Evolutionary conservation across 73 alveolate genomes (phyloP), one percentile per base, ranked within the genome.

Genomic region (Paramecium caudatum): DNA sequence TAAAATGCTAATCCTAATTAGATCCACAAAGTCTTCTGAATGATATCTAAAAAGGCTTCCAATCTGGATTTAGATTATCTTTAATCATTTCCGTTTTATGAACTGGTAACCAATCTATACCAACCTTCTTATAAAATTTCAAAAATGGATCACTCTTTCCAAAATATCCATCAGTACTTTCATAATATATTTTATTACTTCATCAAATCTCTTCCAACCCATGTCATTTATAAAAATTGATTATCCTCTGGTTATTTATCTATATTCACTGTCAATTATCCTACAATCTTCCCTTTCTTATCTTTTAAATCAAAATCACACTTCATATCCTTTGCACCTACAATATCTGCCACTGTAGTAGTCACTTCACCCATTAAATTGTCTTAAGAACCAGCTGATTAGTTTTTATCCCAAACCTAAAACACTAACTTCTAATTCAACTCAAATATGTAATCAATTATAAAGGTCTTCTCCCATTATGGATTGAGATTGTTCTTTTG

Each of bases 381-480:
- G 96, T 41, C 92, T 34, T 15, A 27, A 47, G 78, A 78, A 13
- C 90, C 97, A 41, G 83, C 49, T 30, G 83, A 65, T 65, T 30
- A 30, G 32, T 80, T 92, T 63, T 92, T 94, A 74, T 94, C 98
- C 65, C 74, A 82, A 33, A 95, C 95, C 55, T 85, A 91, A 90
- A 94, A 91, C 32, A 23, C 90, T 4, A 95, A 4, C 32, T 43
- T 37, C 83, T 96, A 96, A 61, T 94, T 95, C 49, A 88, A 90
- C 82, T 96, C 98, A 85, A 96, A 96, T 82, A 78, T 94, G 65
- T 86, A 96, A 83, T 96, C 96, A 10, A 97, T 70, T 41, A 62
- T 91, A 63, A 94, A 63, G 19, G 82, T 48, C 39, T 78, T 95
- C 8, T 68, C 61, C 85, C 94, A 95, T 27, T 82, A 90, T 16